These are phyloP conservation scores for Crataegus laevigata DNA, from an alignment of 306 rosid species.

Conservation along the genomic window DNA sequence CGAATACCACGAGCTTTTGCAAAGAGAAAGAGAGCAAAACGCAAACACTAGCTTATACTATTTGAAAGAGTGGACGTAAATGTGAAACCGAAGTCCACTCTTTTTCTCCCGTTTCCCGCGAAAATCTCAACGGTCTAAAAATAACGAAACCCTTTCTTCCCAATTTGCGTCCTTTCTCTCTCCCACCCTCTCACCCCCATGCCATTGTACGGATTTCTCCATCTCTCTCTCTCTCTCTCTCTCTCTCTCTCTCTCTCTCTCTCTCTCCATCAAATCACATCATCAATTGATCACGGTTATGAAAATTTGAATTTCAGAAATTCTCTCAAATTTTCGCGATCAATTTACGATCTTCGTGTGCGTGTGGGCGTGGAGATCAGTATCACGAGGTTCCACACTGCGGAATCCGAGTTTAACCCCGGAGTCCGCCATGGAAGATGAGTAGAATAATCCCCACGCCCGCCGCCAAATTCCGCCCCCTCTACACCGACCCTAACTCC, in stretches of 20 bases:
- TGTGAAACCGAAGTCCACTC: constrained; percentile 12
- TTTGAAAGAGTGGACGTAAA: background rate
- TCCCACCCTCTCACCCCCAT: background rate
- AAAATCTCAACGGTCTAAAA: constrained; percentile 31
- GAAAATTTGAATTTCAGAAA: background rate
- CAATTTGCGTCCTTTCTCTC: background rate
- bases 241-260: background rate
- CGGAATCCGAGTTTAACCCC: constrained; percentile 59
- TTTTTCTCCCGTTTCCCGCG: constrained; percentile 34
- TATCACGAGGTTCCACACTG: background rate
- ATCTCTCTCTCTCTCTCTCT: background rate
- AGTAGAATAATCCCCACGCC: constrained; percentile 61
- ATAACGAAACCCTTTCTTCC: constrained; percentile 1
- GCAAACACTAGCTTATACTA: background rate
- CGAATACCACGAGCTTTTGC: no score
- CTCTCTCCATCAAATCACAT: no score
- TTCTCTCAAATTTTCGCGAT: background rate
- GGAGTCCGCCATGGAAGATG: constrained; percentile 99
- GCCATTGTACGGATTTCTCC: background rate
- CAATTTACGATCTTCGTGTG: background rate
- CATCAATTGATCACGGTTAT: background rate
- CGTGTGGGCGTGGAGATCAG: background rate
- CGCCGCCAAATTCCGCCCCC: constrained; percentile 54
- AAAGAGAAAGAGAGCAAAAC: no score
- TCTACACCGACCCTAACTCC: constrained; percentile 41